phyloP scores from a whole-genome alignment of 208 protist species.

The Leishmania mexicana region DNA sequence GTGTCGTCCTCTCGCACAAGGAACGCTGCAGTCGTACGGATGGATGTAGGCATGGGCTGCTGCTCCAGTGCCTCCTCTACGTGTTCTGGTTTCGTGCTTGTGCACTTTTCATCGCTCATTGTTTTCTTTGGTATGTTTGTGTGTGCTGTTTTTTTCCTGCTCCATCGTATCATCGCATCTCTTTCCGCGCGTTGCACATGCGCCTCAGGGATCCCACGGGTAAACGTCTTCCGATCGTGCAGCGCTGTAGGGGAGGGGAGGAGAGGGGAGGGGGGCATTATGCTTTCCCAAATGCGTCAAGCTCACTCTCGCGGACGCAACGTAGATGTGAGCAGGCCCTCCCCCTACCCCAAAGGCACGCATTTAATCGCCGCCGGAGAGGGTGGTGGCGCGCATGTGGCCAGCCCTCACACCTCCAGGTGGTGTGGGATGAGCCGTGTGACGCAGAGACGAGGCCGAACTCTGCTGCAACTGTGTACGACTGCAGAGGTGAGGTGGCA shows the following conservation, averaged over 20 bases:
- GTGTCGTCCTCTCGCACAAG: too few relatives aligned
- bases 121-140: background rate
- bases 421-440: background rate
- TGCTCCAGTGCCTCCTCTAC: background rate
- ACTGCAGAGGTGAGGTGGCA: too few relatives aligned
- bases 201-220: background rate
- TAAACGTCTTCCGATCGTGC: background rate
- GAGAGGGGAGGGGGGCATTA: background rate
- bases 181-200: too few relatives aligned
- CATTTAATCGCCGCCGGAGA: background rate
- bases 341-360: background rate
- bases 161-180: background rate
- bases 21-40: background rate
- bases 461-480: background rate
- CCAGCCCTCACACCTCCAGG: background rate
- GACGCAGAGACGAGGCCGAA: background rate
- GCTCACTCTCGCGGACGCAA: background rate
- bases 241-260: background rate
- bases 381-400: background rate
- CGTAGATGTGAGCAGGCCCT: background rate
- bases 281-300: background rate
- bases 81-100: background rate
- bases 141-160: background rate
- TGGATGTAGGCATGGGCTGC: background rate
- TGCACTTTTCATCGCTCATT: background rate